A percentile compares a stretch with the other conserved stretches of the same genome.
Conservation (phyloP, 139 green algal genomes). For the Astrephomene gubernaculifera region DNA sequence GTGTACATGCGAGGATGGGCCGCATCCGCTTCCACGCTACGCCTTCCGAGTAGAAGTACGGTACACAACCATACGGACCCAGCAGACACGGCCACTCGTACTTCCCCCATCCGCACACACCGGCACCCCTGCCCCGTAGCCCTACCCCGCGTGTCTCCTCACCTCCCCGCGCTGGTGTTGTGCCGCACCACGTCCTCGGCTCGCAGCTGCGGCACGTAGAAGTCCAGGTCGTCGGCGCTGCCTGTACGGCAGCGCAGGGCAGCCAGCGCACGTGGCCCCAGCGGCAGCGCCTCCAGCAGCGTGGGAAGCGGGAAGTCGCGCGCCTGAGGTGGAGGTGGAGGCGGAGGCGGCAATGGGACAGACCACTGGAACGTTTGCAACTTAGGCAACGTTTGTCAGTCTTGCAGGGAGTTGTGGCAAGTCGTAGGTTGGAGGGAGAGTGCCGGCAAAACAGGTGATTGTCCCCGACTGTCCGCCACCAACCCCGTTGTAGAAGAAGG, state of each 20-base stretch:
- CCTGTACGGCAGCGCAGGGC: slow-evolving; percentile 28
- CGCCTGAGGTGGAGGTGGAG: neutral
- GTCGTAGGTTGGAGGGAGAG: too few relatives aligned
- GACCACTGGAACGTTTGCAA: too few relatives aligned
- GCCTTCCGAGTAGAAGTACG: neutral
- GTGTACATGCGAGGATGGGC: neutral
- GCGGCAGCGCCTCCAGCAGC: slow-evolving; percentile 21
- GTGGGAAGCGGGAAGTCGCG: slow-evolving; percentile 12
- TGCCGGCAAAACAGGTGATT: too few relatives aligned
- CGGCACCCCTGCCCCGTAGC: neutral
- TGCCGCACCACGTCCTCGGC: neutral
- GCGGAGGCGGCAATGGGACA: too few relatives aligned
- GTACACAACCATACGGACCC: too few relatives aligned
- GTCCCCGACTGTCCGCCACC: too few relatives aligned
- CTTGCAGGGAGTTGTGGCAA: too few relatives aligned
- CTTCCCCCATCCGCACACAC: neutral
- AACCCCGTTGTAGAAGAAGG: too few relatives aligned
- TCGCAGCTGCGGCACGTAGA: slow-evolving; percentile 27
- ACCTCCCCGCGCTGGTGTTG: slow-evolving; percentile 31
- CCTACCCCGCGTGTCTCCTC: neutral
- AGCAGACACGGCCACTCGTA: neutral
- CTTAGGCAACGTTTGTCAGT: too few relatives aligned
- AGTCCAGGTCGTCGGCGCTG: slow-evolving; percentile 38
- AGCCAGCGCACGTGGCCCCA: slow-evolving; percentile 25
- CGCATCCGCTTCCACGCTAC: neutral